Evolutionary conservation across 805 yeast genomes (phyloP), one percentile per base, ranked within the genome.

Genomic region (Babjeviella inositovora): DNA sequence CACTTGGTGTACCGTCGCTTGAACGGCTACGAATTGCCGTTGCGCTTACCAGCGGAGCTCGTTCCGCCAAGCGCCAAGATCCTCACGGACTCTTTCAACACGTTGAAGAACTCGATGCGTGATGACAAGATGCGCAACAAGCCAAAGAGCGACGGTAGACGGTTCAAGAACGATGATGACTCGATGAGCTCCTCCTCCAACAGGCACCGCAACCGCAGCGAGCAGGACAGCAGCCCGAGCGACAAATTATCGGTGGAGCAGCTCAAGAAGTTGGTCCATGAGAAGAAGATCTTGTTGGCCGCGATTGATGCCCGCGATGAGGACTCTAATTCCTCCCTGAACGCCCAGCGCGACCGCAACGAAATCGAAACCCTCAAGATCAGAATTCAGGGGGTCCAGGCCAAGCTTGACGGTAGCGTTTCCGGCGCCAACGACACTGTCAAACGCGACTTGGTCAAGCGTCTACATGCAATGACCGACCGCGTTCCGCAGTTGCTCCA

Each of bases 1-100:
- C 96, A 92, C 57, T 58, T 87, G 28, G 87, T 87, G 20, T 87
- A 90, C 50, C 68, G 95, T 45, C 66, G 87, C 31, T 54, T 87
- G 41, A 85, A 84, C 40, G 96, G 96, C 3, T 70, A 67, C 32
- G 81, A 76, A n/a, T 50, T 90, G 23, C 98, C 98, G 13, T 42
- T 58, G 22, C 56, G 70, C 25, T 60, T 87, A 25, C 97, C 97
- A 3, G 82, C 92, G 3, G 93, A 84, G 40, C 62, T 87, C 32
- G 54, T 84, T 15, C 97, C 98, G 6, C 92, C 93, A 3, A 76
- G 93, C 6, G 64, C 76, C 18, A 69, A 71, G 37, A 60, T 76
- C 28, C 51, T 90, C 29, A 74, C 77, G 32, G 81, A 73, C 33
- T 63, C 76, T 9, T 64, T 75, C 43, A 62, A 62, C 37, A 65